Evolutionary conservation across 2,329 filamentous ascomycete species (phyloP).

Genomic region (Corinectria fuckeliana): DNA sequence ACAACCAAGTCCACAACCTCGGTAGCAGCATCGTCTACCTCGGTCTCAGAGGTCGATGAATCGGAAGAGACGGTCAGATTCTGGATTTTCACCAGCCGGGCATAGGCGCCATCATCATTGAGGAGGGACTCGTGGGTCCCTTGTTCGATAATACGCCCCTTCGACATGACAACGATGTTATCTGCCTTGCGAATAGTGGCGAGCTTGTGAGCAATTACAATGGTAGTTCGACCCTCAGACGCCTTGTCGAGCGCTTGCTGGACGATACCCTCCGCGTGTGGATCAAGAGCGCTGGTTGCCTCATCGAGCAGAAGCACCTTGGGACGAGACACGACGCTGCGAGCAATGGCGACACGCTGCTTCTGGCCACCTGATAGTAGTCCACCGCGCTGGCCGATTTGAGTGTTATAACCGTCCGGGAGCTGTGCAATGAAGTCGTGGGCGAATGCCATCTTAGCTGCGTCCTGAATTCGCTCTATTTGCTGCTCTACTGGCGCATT

Average conservation of each 20-base stretch:
- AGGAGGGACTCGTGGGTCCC: conserved; percentile 58
- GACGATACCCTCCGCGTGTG: conserved; percentile 54
- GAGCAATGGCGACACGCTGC: conserved; percentile 69
- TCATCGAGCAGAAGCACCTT: conserved; percentile 70
- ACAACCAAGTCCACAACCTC: conserved; percentile 25
- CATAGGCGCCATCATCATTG: conserved; percentile 54
- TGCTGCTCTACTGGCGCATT: conserved; percentile 49
- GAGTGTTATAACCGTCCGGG: conserved; percentile 57
- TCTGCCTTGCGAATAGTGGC: conserved; percentile 42
- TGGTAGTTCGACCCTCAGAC: conserved; percentile 63
- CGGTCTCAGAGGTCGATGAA: conserved; percentile 27
- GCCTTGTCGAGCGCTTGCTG: conserved; percentile 60
- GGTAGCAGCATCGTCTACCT: conserved; percentile 32
- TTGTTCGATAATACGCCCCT: conserved; percentile 36
- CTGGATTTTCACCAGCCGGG: conserved; percentile 55
- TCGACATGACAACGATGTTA: conserved; percentile 41
- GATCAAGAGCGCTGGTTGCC: conserved; percentile 63
- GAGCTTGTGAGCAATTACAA: conserved; percentile 69
- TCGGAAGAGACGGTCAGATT: conserved; percentile 41
- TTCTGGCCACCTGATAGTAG: conserved; percentile 71
- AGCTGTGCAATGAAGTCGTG: conserved; percentile 57
- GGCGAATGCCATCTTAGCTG: conserved; percentile 57
- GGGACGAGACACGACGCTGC: conserved; percentile 66
- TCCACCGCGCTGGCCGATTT: conserved; percentile 67
- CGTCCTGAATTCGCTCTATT: conserved; percentile 50